Evolutionary conservation across 1,284 basidiomycete genomes (phyloP).

Genomic region (Nidula niveotomentosa): DNA sequence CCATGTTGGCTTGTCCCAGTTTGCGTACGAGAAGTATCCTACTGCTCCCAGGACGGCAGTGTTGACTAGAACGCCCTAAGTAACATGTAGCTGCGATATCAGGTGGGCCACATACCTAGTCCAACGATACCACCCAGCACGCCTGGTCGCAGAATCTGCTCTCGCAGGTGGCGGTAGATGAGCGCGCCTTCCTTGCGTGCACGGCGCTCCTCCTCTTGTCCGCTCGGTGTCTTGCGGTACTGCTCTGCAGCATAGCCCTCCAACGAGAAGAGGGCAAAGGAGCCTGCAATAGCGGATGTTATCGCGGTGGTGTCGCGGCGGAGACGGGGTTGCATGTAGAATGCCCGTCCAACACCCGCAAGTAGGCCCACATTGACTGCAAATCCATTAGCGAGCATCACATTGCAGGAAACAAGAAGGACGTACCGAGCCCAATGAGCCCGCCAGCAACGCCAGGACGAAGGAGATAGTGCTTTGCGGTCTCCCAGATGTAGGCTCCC

Average conservation of each 20-base stretch:
- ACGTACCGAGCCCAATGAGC: constrained; percentile 66
- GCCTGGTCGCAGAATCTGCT: constrained; percentile 66
- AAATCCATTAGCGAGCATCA: constrained; percentile 1
- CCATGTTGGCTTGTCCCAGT: constrained; percentile 74
- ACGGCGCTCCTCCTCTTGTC: constrained; percentile 53
- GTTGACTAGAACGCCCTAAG: constrained; percentile 49
- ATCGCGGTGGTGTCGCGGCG: constrained; percentile 61
- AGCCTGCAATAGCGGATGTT: constrained; percentile 49
- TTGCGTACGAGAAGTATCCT: constrained; percentile 66
- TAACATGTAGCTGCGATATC: neutral
- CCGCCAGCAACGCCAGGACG: constrained; percentile 75
- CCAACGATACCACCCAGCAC: constrained; percentile 73
- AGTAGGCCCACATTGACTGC: constrained; percentile 75
- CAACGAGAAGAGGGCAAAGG: constrained; percentile 54
- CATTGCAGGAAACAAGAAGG: neutral
- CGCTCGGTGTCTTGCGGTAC: constrained; percentile 60
- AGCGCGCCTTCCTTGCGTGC: constrained; percentile 64
- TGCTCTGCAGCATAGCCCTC: constrained; percentile 69
- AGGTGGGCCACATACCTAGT: constrained; percentile 34
- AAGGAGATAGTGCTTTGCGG: constrained; percentile 60
- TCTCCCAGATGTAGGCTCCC: constrained; percentile 51
- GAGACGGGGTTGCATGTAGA: constrained; percentile 66
- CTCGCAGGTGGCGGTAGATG: constrained; percentile 57
- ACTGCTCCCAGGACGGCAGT: constrained; percentile 65
- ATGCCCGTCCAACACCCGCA: constrained; percentile 59